Evolutionary conservation across 345 rosid genomes (phyloP).

Genomic region (Gossypium turneri): DNA sequence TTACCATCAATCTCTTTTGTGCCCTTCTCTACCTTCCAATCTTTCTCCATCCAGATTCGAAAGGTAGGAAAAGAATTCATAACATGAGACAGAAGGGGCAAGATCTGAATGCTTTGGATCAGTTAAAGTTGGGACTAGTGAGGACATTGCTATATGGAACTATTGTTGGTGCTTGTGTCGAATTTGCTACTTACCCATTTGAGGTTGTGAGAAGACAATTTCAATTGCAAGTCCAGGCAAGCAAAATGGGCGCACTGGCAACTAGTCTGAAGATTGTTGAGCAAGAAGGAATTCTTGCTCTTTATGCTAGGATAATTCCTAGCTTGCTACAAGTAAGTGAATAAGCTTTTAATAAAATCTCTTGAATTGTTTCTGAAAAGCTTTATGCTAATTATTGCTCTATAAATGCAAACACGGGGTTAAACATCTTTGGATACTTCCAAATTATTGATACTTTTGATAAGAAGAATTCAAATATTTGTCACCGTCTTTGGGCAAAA

Average conservation of each 20-base stretch:
- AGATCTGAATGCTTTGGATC: slow-evolving; percentile 59
- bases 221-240: slow-evolving; percentile 56
- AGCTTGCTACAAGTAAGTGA: slow-evolving; percentile 62
- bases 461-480: not conserved
- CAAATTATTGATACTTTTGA: not conserved
- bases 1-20: too few species aligned
- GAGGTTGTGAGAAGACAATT: slow-evolving; percentile 71
- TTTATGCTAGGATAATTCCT: slow-evolving; percentile 67
- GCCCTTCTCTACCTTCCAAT: too few species aligned
- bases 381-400: not conserved
- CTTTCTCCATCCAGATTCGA: not conserved
- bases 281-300: slow-evolving; percentile 61
- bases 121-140: slow-evolving; percentile 70
- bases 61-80: slow-evolving; percentile 57
- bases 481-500: not conserved
- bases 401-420: not conserved
- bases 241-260: slow-evolving; percentile 50
- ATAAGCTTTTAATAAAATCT: not conserved
- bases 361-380: not conserved
- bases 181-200: slow-evolving; percentile 72
- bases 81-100: slow-evolving; percentile 48
- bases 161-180: slow-evolving; percentile 70
- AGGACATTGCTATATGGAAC: slow-evolving; percentile 67
- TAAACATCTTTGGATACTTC: not conserved
- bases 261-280: slow-evolving; percentile 55